Evolutionary conservation across 768 basidiomycete genomes (phyloP).

Genomic region (Solioccasus polychromus): DNA sequence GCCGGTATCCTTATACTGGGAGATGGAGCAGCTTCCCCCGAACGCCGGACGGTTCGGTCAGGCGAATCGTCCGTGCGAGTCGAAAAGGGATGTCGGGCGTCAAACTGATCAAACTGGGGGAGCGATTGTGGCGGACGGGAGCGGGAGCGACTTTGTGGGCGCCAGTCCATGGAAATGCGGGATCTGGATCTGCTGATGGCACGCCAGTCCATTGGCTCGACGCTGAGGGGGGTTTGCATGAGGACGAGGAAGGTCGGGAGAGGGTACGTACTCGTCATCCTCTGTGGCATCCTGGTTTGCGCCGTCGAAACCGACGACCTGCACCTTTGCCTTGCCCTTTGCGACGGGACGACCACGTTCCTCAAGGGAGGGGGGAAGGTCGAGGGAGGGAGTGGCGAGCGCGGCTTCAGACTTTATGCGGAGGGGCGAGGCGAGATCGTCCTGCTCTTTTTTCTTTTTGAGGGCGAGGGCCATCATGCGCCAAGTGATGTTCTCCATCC

Average conservation of each 20-base stretch:
- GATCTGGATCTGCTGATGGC: constrained; percentile 89
- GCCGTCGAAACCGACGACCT: constrained; percentile 80
- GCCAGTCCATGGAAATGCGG: constrained; percentile 90
- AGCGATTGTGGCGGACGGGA: constrained; percentile 66
- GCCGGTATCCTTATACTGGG: constrained; percentile 39
- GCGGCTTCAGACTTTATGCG: constrained; percentile 20
- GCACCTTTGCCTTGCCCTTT: constrained; percentile 77
- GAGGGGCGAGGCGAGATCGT: constrained; percentile 29
- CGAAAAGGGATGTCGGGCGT: constrained; percentile 47
- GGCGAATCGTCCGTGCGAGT: constrained; percentile 26
- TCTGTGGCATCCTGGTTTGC: constrained; percentile 67
- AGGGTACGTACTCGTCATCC: constrained; percentile 66
- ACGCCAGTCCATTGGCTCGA: constrained; percentile 88
- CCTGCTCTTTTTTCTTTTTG: constrained; percentile 82
- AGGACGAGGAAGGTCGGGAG: constrained; percentile 17
- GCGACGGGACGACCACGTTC: constrained; percentile 72
- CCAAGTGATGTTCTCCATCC: constrained; percentile 99
- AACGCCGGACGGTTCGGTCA: constrained; percentile 23
- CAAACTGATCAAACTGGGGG: constrained; percentile 43
- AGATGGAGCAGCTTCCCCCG: constrained; percentile 23
- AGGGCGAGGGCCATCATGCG: constrained; percentile 96
- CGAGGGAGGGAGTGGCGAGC: constrained; percentile 3
- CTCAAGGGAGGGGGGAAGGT: constrained; percentile 27
- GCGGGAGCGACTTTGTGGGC: constrained; percentile 71
- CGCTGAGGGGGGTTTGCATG: constrained; percentile 33